Percentiles rank a stretch among this genome's conserved stretches.
These are phyloP conservation scores for Naganishia vishniacii DNA, from an alignment of 768 basidiomycete species.

Conservation along the genomic window DNA sequence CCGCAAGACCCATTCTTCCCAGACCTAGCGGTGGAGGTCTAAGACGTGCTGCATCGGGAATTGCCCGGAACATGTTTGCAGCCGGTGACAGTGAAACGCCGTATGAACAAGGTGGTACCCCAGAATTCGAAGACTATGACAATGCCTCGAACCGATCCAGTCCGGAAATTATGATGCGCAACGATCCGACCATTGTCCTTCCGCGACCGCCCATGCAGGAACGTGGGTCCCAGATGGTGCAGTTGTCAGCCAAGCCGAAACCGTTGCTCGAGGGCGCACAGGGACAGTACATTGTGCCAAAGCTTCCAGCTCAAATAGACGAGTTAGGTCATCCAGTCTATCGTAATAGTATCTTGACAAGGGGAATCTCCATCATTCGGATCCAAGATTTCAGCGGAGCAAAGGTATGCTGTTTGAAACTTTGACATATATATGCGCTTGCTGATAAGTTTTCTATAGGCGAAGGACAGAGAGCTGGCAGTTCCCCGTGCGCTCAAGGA, in stretches of 20 bases:
- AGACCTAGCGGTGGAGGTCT: neutral
- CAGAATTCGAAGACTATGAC: constrained; percentile 7
- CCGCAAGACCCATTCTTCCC: neutral
- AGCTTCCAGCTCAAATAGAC: constrained; percentile 4
- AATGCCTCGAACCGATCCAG: constrained; percentile 4
- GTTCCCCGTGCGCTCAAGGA: constrained; percentile 2
- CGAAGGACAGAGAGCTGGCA: constrained; percentile 9
- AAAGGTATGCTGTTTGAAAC: neutral
- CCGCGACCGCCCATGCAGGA: neutral
- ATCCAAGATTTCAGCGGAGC: constrained; percentile 13
- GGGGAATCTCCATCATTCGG: constrained; percentile 3
- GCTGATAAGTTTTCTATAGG: neutral
- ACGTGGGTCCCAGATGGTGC: neutral
- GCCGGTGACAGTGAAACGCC: neutral
- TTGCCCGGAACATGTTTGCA: neutral
- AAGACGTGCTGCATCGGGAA: neutral
- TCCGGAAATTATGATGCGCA: constrained; percentile 3
- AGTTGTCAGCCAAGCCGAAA: neutral
- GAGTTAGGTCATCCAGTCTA: constrained; percentile 11
- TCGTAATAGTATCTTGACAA: constrained; percentile 16
- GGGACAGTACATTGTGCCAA: constrained; percentile 8
- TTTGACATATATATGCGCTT: too few species aligned
- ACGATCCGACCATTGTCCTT: constrained; percentile 8
- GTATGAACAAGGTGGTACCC: neutral
- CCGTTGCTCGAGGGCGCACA: constrained; percentile 1